A percentile compares a stretch with the other conserved stretches of the same genome.
Evolutionary conservation across 139 green algal genomes (phyloP).

Genomic region (Coelastrella sp.): DNA sequence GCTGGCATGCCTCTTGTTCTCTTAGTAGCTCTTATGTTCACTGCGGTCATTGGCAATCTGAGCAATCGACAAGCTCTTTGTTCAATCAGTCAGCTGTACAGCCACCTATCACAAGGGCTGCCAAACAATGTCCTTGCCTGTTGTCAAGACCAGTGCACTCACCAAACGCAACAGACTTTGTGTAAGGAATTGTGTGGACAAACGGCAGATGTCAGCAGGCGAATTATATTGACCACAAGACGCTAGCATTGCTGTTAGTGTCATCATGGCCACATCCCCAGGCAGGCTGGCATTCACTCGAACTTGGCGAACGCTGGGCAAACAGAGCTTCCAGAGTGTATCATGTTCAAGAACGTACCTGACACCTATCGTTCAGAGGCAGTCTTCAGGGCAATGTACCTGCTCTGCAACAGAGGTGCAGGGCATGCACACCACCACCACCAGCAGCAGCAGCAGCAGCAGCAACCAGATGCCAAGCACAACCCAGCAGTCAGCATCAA

Average conservation of each 20-base stretch:
- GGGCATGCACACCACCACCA: neutral
- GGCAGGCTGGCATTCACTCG: neutral
- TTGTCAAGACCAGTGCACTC: too few relatives aligned
- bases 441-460: conserved; percentile 14
- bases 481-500: too few relatives aligned
- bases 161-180: neutral
- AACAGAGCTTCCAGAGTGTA: neutral
- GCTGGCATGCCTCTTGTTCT: too few relatives aligned
- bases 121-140: too few relatives aligned
- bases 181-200: neutral
- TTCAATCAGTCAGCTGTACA: too few relatives aligned
- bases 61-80: too few relatives aligned
- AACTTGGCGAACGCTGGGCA: neutral
- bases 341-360: too few relatives aligned
- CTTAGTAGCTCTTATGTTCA: too few relatives aligned
- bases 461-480: neutral
- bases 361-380: too few relatives aligned
- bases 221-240: neutral
- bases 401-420: conserved; percentile 9
- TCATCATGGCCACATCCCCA: neutral
- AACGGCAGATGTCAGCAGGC: neutral
- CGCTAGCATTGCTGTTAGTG: too few relatives aligned
- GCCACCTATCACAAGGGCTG: too few relatives aligned
- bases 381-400: neutral
- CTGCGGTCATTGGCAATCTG: too few relatives aligned